Percentiles rank a stretch among this genome's conserved stretches.
Conservation (phyloP, 1,284 basidiomycete genomes). For the Takashimella tepidaria region DNA sequence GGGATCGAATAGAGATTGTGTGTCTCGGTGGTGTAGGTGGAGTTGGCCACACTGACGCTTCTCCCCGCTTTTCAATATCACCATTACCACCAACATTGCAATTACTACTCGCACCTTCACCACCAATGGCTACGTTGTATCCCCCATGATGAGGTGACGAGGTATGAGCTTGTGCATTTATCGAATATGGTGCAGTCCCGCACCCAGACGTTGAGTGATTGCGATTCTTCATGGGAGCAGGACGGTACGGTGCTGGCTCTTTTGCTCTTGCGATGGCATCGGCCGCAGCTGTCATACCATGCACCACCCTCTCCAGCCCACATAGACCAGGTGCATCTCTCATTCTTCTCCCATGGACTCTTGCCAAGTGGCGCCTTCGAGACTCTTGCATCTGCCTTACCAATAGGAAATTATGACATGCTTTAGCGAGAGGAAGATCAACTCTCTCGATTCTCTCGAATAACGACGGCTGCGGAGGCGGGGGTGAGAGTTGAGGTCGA, state of each 20-base stretch:
- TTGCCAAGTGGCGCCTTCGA: background rate
- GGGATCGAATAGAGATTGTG: background rate
- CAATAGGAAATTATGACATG: background rate
- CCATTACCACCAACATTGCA: no score
- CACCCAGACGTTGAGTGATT: background rate
- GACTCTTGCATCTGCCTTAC: background rate
- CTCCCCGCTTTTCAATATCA: no score
- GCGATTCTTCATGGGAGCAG: background rate
- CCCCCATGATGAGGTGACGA: no score
- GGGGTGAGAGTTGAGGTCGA: no score
- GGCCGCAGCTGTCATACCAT: background rate
- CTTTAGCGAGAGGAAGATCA: background rate
- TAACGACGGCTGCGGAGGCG: no score
- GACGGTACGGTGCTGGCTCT: background rate
- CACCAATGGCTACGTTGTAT: no score
- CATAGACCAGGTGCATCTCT: background rate
- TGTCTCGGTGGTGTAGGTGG: background rate
- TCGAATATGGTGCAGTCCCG: no score
- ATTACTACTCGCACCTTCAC: no score
- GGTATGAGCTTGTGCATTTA: no score
- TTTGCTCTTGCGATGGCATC: background rate
- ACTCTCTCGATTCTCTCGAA: background rate
- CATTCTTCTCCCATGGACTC: background rate
- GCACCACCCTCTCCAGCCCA: background rate
- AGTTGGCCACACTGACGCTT: background rate